A percentile compares a stretch with the other conserved stretches of the same genome.
Conservation (phyloP, 345 rosid genomes). For the Leavenworthia alabamica region DNA sequence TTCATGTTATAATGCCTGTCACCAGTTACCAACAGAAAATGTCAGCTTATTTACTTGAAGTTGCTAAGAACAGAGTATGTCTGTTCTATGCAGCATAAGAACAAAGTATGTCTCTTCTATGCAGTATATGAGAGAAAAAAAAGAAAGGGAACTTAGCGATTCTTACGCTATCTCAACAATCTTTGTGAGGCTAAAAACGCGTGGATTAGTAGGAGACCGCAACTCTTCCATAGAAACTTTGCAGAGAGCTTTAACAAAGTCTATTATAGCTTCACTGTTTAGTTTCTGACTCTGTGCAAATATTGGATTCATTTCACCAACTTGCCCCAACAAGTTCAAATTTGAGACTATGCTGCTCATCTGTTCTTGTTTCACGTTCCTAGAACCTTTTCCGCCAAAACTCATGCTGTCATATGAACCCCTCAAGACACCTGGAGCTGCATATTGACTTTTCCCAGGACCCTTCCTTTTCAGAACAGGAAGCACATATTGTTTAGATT, state of each 20-base stretch:
- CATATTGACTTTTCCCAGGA: slow-evolving; percentile 55
- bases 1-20: slow-evolving; percentile 98
- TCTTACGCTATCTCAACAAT: slow-evolving; percentile 99
- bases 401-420: slow-evolving; percentile 76
- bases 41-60: background rate
- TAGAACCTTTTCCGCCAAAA: slow-evolving; percentile 54
- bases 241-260: slow-evolving; percentile 96
- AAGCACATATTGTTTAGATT: slow-evolving; percentile 42
- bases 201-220: slow-evolving; percentile 91
- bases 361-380: slow-evolving; percentile 57
- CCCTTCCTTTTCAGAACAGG: slow-evolving; percentile 73
- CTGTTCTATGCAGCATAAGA: slow-evolving; percentile 7
- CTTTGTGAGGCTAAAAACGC: slow-evolving; percentile 95
- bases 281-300: slow-evolving; percentile 89
- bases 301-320: slow-evolving; percentile 96
- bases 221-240: slow-evolving; percentile 96
- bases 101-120: slow-evolving; percentile 20
- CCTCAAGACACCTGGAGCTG: slow-evolving; percentile 82
- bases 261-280: slow-evolving; percentile 94
- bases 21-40: slow-evolving; percentile 17
- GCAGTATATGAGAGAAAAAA: slow-evolving; percentile 3
- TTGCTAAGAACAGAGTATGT: slow-evolving; percentile 23
- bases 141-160: slow-evolving; percentile 17
- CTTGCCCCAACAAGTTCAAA: slow-evolving; percentile 84
- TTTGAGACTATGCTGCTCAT: slow-evolving; percentile 64